Evolutionary conservation across 2,329 filamentous ascomycete species (phyloP).

Genomic region (Fusarium coffeatum): DNA sequence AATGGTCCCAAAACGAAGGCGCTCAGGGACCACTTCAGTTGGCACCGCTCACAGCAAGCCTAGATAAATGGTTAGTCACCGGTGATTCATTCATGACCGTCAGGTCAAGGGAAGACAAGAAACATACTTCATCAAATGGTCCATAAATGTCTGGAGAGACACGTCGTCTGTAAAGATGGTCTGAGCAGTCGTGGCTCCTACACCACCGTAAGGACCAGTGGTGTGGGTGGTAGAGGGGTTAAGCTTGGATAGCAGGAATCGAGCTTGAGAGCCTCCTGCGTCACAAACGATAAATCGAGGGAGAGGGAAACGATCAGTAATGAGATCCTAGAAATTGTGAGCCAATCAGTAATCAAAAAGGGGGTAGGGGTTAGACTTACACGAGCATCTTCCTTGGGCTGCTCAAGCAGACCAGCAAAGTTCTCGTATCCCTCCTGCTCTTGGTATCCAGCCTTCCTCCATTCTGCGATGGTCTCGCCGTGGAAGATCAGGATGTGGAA

Average conservation of each 20-base stretch:
- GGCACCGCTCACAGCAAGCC: constrained; percentile 72
- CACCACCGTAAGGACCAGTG: constrained; percentile 89
- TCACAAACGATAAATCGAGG: constrained; percentile 99
- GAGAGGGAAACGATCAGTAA: constrained; percentile 96
- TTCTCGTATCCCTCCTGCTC: constrained; percentile 99
- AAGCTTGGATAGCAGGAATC: constrained; percentile 95
- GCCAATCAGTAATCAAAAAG: not conserved
- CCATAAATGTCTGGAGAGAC: constrained; percentile 98
- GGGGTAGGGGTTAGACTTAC: constrained; percentile 62
- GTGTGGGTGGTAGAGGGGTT: constrained; percentile 98
- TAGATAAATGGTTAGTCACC: constrained; percentile 38
- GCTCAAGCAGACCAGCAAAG: constrained; percentile 86
- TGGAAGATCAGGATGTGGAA: constrained; percentile 99
- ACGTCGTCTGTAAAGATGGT: constrained; percentile 99
- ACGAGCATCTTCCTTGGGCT: constrained; percentile 95
- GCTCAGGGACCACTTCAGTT: constrained; percentile 57
- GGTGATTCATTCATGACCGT: not conserved
- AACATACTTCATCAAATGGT: constrained; percentile 94
- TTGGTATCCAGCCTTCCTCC: constrained; percentile 97
- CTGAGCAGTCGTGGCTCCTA: constrained; percentile 86
- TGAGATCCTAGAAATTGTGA: constrained; percentile 77
- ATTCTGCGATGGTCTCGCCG: constrained; percentile 96
- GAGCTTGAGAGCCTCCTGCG: constrained; percentile 96
- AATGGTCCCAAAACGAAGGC: not conserved
- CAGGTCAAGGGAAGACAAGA: not conserved